Evolutionary conservation across 2,329 filamentous ascomycete species (phyloP), one percentile per base, ranked within the genome.

Genomic region (Penicillium expansum): DNA sequence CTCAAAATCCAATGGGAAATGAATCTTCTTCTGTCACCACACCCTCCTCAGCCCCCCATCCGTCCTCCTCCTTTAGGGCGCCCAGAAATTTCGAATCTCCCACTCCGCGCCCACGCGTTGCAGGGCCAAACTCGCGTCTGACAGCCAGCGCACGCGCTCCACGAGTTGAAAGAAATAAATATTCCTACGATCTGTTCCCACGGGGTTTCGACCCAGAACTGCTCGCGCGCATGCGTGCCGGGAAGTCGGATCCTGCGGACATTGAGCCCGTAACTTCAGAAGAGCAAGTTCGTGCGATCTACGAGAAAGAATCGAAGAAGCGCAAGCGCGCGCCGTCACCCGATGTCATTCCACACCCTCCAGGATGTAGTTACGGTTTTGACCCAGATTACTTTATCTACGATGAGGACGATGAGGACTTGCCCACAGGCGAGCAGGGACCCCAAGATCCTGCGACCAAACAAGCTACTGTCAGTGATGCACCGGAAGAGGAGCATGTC

Each of bases 311-410:
- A 44, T 38, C 51, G 24, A 71, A 68, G 55, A 77, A 77, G 64
- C 74, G 75, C 55, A 76, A 75, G 60, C 71, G 74, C 11, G 64
- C 67, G n/a, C 69, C 69, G 5, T 74, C 74, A 35, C 76, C 74
- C 18, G 71, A 76, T 39, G 58, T 69, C 14, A 78, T 78, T 48
- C 76, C 76, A 5, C 77, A 77, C 54, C 76, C 76, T 9, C 56
- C 64, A 14, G 74, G 72, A 11, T 66, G 61, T 30, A 76, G 76
- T 48, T 79, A 76, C 64, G 76, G 76, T 11, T 61, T 79, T 64
- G 65, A 76, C 48, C 58, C 70, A 27, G 67, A 71, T 18, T 78
- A 75, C 48, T 77, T 77, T 57, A 65, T 55, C 38, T 70, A 72
- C 52, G 67, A 65, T 43, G 69, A 66, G 33, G 69, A 71, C 18